Evolutionary conservation across 2,329 filamentous ascomycete species (phyloP), one percentile per base, ranked within the genome.

Genomic region (Clarireedia monteithiana): DNA sequence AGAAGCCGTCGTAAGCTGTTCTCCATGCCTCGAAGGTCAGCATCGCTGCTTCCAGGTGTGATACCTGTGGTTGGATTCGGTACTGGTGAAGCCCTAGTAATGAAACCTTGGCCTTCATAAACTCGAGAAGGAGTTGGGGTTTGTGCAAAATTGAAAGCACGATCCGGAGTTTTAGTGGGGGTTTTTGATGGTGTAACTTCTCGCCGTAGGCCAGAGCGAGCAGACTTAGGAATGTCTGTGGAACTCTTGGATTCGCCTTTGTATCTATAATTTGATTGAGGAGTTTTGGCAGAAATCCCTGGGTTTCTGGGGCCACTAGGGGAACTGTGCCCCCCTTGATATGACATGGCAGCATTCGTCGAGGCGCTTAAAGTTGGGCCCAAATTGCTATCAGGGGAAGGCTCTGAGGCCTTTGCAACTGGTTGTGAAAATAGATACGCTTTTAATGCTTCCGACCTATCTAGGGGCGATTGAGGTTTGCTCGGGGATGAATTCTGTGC

Each of bases 361-460:
- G 53, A 44, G n/a, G 44, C 42, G 9, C 56, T 54, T 1, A 57
- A 55, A 24, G 58, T 20, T 7, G 58, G 47, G 9, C 24, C 42
- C 12, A 49, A 17, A 40, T 48, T 50, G 50, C 34, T 39, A 48
- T 39, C 45, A 7, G 38, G 34, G 14, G 53, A 27, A 34, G 61
- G 44, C 10, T 58, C 56, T 26, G 66, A 49, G 17, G 53, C 27
- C 24, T 23, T 46, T 15, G 42, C 10, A 17, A 63, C 58, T 30
- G 56, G 48, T 57, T 72, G 67, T 40, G 74, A 73, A 50, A 82
- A 82, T 1, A 83, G 67, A 62, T 79, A 83, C 47, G 74, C 76
- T 66, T 84, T 84, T 24, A 84, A 66, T 48, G 78, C 78, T 60
- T 83, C 79, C 5, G 72, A 74, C 26, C 69, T 69, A 48, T 72